A percentile compares a stretch with the other conserved stretches of the same genome.
Conservation (phyloP, 2,329 filamentous ascomycete species). For the Trichoderma endophyticum region DNA sequence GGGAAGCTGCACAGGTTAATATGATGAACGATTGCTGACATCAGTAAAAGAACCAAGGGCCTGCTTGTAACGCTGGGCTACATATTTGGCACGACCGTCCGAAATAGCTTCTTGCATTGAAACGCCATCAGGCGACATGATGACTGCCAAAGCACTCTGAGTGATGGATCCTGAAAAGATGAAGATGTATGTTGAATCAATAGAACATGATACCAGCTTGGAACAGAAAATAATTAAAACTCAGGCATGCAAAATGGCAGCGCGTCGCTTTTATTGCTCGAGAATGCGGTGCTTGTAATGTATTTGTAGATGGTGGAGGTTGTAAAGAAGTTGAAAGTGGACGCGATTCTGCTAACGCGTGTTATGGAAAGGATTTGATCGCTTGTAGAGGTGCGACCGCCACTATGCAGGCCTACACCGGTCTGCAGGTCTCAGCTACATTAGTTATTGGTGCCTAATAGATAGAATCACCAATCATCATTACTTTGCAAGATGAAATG, state of each 20-base stretch:
- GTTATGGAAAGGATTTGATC: not conserved
- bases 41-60: conserved; percentile 39
- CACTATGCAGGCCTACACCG: not conserved
- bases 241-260: not conserved
- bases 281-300: not conserved
- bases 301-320: not conserved
- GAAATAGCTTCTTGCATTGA: conserved; percentile 31
- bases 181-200: not conserved
- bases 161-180: not conserved
- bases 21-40: conserved; percentile 23
- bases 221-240: no score
- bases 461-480: not conserved
- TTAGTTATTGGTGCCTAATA: not conserved
- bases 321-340: not conserved
- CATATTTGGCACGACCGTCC: conserved; percentile 35
- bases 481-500: not conserved
- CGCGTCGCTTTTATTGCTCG: not conserved
- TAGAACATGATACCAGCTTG: not conserved
- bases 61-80: conserved; percentile 32
- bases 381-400: not conserved
- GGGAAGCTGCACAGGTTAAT: not conserved
- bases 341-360: not conserved
- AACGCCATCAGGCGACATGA: conserved; percentile 4
- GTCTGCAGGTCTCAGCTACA: not conserved
- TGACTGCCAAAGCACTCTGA: not conserved